phyloP scores from a whole-genome alignment of 345 rosid genomes.

The Erucastrum elatum region DNA sequence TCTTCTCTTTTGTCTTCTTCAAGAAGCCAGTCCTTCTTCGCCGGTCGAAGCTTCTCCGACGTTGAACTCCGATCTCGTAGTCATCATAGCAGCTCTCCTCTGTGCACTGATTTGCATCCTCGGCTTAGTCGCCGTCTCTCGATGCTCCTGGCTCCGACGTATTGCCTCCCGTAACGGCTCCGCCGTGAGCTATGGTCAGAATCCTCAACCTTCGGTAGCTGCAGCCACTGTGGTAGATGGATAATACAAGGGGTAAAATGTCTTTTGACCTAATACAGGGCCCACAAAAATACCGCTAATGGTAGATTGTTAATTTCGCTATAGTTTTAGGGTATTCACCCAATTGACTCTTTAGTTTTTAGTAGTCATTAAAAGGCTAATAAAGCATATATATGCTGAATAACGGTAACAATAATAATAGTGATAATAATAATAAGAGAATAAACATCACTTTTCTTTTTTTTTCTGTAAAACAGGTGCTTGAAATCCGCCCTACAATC shows the following conservation, averaged over 20 bases:
- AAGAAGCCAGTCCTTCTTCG: constrained; percentile 28
- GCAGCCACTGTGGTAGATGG: too few species aligned
- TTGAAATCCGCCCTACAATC: constrained; percentile 91
- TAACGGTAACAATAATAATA: neutral
- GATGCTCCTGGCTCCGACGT: constrained; percentile 93
- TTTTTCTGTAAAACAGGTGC: constrained; percentile 47
- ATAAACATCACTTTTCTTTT: neutral
- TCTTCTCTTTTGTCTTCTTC: constrained; percentile 45
- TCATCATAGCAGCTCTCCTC: constrained; percentile 82
- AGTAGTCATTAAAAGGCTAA: neutral
- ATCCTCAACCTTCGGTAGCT: constrained; percentile 36
- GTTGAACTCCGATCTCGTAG: constrained; percentile 67
- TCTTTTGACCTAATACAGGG: too few species aligned
- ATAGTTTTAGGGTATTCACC: too few species aligned
- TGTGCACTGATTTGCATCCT: constrained; percentile 83
- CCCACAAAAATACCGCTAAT: too few species aligned
- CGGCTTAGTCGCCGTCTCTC: constrained; percentile 81
- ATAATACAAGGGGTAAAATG: too few species aligned
- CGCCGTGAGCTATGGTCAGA: neutral
- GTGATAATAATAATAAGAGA: neutral
- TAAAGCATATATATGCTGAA: neutral
- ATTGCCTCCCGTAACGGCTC: constrained; percentile 38
- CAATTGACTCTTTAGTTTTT: too few species aligned
- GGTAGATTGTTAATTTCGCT: too few species aligned
- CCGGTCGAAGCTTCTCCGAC: constrained; percentile 37